These are phyloP conservation scores for Tricholoma bakamatsutake DNA, from an alignment of 768 basidiomycete species.

Conservation along the genomic window DNA sequence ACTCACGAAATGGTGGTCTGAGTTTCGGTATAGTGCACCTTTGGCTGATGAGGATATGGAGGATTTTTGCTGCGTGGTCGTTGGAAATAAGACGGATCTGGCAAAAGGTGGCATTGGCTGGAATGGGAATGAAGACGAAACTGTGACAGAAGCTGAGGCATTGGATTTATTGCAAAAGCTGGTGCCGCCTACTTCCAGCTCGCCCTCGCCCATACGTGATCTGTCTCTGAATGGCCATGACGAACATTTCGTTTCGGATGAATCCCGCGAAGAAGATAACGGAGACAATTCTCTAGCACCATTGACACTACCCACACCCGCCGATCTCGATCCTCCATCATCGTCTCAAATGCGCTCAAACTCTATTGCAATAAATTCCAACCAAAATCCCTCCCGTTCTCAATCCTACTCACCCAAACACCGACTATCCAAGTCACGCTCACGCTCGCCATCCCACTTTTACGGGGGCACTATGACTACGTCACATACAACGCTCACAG, in stretches of 20 bases:
- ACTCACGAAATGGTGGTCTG: slow-evolving; percentile 71
- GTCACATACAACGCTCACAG: slow-evolving; percentile 49
- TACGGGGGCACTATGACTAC: slow-evolving; percentile 50
- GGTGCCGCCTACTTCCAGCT: slow-evolving; percentile 33
- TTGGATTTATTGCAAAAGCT: slow-evolving; percentile 50
- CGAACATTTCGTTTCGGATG: not conserved
- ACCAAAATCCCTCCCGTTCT: slow-evolving; percentile 18
- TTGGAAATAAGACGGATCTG: slow-evolving; percentile 78
- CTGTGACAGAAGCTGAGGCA: slow-evolving; percentile 38
- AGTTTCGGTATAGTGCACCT: slow-evolving; percentile 65
- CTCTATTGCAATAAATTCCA: slow-evolving; percentile 26
- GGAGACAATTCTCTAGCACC: slow-evolving; percentile 16
- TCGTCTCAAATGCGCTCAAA: slow-evolving; percentile 15
- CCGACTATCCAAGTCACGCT: slow-evolving; percentile 35
- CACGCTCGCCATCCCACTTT: slow-evolving; percentile 38
- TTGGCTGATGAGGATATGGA: slow-evolving; percentile 55
- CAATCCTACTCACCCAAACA: slow-evolving; percentile 26
- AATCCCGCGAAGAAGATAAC: not conserved
- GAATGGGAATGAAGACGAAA: slow-evolving; percentile 11
- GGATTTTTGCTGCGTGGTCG: slow-evolving; percentile 67
- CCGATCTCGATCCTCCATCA: slow-evolving; percentile 3
- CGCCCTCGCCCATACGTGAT: slow-evolving; percentile 12
- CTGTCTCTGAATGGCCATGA: not conserved
- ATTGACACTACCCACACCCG: slow-evolving; percentile 17
- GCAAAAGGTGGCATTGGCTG: slow-evolving; percentile 12